A percentile compares a stretch with the other conserved stretches of the same genome.
These are phyloP conservation scores for Guyanaporus albipodus DNA, from an alignment of 768 basidiomycete genomes.

Conservation along the genomic window DNA sequence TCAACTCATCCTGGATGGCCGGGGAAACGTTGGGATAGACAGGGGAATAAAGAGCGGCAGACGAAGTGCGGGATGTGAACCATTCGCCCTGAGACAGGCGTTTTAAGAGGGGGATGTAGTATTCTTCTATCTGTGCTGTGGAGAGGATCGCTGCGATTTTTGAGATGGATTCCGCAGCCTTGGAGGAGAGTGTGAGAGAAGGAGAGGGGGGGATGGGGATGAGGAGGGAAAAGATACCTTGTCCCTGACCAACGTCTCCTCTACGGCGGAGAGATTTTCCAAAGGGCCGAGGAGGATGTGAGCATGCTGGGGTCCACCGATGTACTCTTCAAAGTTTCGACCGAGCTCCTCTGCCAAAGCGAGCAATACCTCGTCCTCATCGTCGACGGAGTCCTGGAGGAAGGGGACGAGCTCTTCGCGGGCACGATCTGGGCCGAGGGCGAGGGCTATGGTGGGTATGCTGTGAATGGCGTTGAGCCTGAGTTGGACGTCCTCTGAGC, in stretches of 20 bases:
- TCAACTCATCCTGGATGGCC: slow-evolving; percentile 77
- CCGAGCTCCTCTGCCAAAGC: slow-evolving; percentile 96
- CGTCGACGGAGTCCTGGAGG: slow-evolving; percentile 97
- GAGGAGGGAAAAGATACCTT: slow-evolving; percentile 58
- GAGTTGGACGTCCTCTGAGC: slow-evolving; percentile 95
- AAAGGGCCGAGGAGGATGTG: slow-evolving; percentile 87
- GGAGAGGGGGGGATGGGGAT: neutral
- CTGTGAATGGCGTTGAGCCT: slow-evolving; percentile 96
- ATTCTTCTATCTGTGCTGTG: slow-evolving; percentile 77
- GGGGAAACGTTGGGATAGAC: slow-evolving; percentile 80
- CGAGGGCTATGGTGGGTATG: slow-evolving; percentile 96
- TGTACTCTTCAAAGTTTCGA: slow-evolving; percentile 86
- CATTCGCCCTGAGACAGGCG: slow-evolving; percentile 92
- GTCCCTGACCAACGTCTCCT: slow-evolving; percentile 96
- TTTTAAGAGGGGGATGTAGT: slow-evolving; percentile 87
- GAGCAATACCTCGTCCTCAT: slow-evolving; percentile 96
- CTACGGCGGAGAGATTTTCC: slow-evolving; percentile 93
- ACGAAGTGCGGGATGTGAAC: slow-evolving; percentile 97
- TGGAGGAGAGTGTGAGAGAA: slow-evolving; percentile 11
- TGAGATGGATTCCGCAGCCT: slow-evolving; percentile 96
- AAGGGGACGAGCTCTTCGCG: slow-evolving; percentile 95
- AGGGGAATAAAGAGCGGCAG: slow-evolving; percentile 88
- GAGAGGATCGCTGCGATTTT: slow-evolving; percentile 80
- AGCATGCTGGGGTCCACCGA: slow-evolving; percentile 85
- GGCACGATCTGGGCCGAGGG: slow-evolving; percentile 91